Percentiles rank a stretch among this genome's conserved stretches.
Conservation (phyloP, 495 filamentous ascomycete species). For the Hypoxylon fuscum region DNA sequence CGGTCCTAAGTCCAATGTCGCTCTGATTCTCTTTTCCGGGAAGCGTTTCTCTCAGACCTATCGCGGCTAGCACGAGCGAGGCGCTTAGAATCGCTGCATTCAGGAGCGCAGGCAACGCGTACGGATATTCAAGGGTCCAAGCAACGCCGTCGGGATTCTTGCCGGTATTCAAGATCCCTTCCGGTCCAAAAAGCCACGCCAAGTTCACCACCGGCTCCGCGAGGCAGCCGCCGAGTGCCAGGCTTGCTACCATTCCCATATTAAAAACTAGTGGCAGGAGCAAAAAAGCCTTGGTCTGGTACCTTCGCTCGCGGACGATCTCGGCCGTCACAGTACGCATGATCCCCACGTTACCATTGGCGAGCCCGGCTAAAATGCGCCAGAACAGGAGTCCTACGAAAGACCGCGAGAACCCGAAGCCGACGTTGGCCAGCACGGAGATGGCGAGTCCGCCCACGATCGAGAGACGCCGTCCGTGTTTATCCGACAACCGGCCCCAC, state of each 20-base stretch:
- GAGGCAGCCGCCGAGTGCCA: slow-evolving; percentile 70
- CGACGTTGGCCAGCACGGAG: slow-evolving; percentile 72
- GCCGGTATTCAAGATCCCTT: slow-evolving; percentile 46
- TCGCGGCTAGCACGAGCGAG: slow-evolving; percentile 36
- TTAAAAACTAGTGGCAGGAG: slow-evolving; percentile 86
- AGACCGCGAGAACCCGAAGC: slow-evolving; percentile 77
- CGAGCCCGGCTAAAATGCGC: slow-evolving; percentile 70
- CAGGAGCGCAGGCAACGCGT: slow-evolving; percentile 51
- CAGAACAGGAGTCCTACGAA: slow-evolving; percentile 75
- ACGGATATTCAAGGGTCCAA: slow-evolving; percentile 48
- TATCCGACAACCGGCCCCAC: slow-evolving; percentile 78
- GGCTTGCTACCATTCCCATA: slow-evolving; percentile 67
- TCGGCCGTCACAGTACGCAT: slow-evolving; percentile 85
- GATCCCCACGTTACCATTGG: slow-evolving; percentile 83
- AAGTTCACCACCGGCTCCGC: slow-evolving; percentile 75
- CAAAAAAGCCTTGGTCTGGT: slow-evolving; percentile 78
- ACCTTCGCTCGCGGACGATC: slow-evolving; percentile 67
- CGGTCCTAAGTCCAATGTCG: slow-evolving; percentile 41
- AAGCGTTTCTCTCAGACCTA: slow-evolving; percentile 39
- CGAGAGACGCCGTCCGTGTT: slow-evolving; percentile 75
- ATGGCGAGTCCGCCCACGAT: slow-evolving; percentile 75
- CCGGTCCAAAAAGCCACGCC: slow-evolving; percentile 70
- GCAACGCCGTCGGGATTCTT: slow-evolving; percentile 42
- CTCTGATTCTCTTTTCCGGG: slow-evolving; percentile 42
- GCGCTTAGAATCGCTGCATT: slow-evolving; percentile 35